Evolutionary conservation across 2,329 filamentous ascomycete genomes (phyloP).

Genomic region (Orbilia oligospora): DNA sequence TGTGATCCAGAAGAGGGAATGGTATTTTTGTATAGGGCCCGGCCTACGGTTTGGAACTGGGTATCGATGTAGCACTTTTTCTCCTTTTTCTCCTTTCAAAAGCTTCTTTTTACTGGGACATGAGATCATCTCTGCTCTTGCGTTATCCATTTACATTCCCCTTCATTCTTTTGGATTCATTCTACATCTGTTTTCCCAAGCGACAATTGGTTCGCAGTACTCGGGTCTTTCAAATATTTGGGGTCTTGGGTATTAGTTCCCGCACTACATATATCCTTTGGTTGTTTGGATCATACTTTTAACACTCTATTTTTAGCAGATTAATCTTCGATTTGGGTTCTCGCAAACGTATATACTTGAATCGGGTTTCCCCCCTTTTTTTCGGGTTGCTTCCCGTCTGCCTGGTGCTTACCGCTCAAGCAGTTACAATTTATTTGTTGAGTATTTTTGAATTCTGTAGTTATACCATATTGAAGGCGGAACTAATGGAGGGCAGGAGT

Average conservation of each 20-base stretch:
- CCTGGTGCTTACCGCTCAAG: not conserved
- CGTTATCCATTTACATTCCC: not conserved
- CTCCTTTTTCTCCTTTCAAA: constrained; percentile 5
- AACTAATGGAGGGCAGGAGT: too few relatives aligned
- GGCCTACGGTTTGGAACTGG: not conserved
- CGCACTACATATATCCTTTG: not conserved
- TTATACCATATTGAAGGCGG: too few relatives aligned
- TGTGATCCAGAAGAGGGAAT: not conserved
- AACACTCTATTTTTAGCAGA: not conserved
- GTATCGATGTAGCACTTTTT: constrained; percentile 20
- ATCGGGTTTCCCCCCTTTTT: not conserved
- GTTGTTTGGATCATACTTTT: not conserved
- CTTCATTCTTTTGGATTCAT: not conserved
- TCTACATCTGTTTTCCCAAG: constrained; percentile 1
- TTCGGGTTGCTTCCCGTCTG: not conserved
- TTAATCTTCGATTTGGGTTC: not conserved
- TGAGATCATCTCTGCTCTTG: constrained; percentile 7
- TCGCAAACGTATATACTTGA: not conserved
- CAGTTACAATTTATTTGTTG: too few relatives aligned
- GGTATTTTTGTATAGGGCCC: constrained; percentile 17
- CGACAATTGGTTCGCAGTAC: constrained; percentile 5
- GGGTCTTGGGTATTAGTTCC: not conserved
- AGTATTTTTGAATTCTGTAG: too few relatives aligned
- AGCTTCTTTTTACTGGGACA: constrained; percentile 18
- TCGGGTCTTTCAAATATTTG: not conserved